Evolutionary conservation across 2,329 filamentous ascomycete species (phyloP).

Genomic region (Mariannaea sp.): DNA sequence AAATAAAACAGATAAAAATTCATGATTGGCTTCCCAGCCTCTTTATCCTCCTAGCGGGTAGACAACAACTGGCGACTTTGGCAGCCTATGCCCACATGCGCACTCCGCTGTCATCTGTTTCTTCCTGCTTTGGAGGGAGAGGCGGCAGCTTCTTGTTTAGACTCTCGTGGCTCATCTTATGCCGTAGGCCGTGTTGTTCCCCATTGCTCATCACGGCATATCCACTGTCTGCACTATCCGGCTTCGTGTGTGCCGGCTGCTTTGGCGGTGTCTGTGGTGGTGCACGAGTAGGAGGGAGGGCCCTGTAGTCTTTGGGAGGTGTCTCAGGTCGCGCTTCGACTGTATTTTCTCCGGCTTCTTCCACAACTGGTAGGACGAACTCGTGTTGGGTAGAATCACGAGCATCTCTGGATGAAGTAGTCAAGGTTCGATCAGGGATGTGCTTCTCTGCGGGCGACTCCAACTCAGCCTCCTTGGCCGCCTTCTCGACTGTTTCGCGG

Average conservation of each 20-base stretch:
- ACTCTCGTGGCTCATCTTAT: constrained; percentile 58
- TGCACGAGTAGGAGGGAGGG: constrained; percentile 51
- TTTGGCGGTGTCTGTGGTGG: constrained; percentile 46
- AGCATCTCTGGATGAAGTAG: constrained; percentile 48
- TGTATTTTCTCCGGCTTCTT: constrained; percentile 81
- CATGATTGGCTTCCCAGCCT: constrained; percentile 27
- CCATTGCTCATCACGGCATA: constrained; percentile 47
- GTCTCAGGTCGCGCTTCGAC: constrained; percentile 46
- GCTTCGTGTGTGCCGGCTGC: constrained; percentile 43
- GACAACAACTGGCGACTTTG: constrained; percentile 26
- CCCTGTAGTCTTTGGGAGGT: constrained; percentile 46
- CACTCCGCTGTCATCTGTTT: constrained; percentile 35
- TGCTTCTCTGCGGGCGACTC: constrained; percentile 48
- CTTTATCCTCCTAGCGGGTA: constrained; percentile 25
- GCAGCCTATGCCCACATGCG: constrained; percentile 43
- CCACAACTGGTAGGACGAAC: constrained; percentile 76
- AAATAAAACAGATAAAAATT: constrained; percentile 3
- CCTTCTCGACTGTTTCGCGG: constrained; percentile 48
- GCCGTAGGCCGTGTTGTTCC: constrained; percentile 39
- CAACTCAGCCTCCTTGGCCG: constrained; percentile 43
- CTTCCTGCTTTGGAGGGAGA: constrained; percentile 49
- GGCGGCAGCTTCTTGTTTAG: constrained; percentile 65
- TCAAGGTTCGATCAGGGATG: constrained; percentile 65
- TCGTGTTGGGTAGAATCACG: constrained; percentile 62
- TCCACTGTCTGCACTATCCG: constrained; percentile 54